Conservation (phyloP, 306 rosid species). For the Dicorynia guianensis region DNA sequence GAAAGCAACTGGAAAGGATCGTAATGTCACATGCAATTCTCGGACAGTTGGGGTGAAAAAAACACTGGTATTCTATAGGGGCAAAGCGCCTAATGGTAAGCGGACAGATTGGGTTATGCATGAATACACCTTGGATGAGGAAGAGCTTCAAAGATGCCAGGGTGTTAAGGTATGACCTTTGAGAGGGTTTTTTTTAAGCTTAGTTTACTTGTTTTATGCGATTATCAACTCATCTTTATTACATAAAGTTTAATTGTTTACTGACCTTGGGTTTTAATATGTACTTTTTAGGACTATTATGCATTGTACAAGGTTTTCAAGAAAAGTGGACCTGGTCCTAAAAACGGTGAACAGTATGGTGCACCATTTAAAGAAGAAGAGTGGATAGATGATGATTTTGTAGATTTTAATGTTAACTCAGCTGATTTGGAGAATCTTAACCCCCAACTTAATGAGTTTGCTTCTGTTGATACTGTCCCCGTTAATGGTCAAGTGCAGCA, state of each 20-base stretch:
- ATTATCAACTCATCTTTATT: neutral
- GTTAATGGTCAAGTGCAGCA: slow-evolving; percentile 33
- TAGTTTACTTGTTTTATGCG: neutral
- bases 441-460: slow-evolving; percentile 34
- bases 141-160: neutral
- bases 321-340: slow-evolving; percentile 98
- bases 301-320: slow-evolving; percentile 87
- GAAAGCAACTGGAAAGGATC: slow-evolving; percentile 91
- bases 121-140: slow-evolving; percentile 76
- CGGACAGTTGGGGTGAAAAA: slow-evolving; percentile 80
- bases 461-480: slow-evolving; percentile 20
- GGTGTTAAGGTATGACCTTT: no score
- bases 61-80: slow-evolving; percentile 87
- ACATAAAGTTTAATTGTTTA: neutral
- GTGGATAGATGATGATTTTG: slow-evolving; percentile 66
- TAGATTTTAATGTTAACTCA: slow-evolving; percentile 49
- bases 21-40: slow-evolving; percentile 55
- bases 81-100: slow-evolving; percentile 83
- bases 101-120: slow-evolving; percentile 96
- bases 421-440: slow-evolving; percentile 44
- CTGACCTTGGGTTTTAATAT: slow-evolving; percentile 33
- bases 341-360: slow-evolving; percentile 98
- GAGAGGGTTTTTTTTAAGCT: neutral
- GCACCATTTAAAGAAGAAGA: slow-evolving; percentile 92
- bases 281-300: slow-evolving; percentile 69